Base-by-base conservation (phyloP, 2,329 filamentous ascomycete species). In the Penicillium sp. region DNA sequence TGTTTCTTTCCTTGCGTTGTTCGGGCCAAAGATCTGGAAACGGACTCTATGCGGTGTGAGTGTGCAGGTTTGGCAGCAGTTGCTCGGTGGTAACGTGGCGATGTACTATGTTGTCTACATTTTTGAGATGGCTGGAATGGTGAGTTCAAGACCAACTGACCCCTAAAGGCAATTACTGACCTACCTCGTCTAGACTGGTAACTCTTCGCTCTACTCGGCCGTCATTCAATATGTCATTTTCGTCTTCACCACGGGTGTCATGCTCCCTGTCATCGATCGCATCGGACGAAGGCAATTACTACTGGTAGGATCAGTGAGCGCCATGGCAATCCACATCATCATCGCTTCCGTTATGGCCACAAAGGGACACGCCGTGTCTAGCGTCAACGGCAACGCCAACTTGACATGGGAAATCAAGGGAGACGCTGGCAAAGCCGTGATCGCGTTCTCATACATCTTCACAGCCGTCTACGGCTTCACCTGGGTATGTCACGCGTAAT, bases 91-190 rank as follows among this genome's bases (percentile, higher is more conserved):
- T 51, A 86, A 85, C 51, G 80, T 84, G 2, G 82, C 82, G 45
- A 80, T 82, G 63, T 84, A 85, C 69, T 86, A 87, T 56, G 80
- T 86, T 57, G 81, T 84, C 3, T 86, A 85, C 67, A 82, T 86
- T 58, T 86, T 85, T 62, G 70, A 80, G 50, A 86, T 86, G 83
- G 83, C 84, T 10, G 79, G 80, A 37, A 78, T 86, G 53, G 71
- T 73, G 44, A 58, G 66, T 10, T 6, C 10, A 6, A 3, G 11
- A 16, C 13, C 33, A 14, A 41, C 19, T 5, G 39, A 19, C 35
- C n/a, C 16, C n/a, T 4, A 1, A 27, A 3, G 11, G 22, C 4
- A 5, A 24, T 16, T 3, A 44, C 49, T 66, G 46, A 68, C 47
- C 39, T 13, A 3, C 19, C 7, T 35, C 29, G 5, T 11, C 21